Percentiles rank a stretch among this genome's conserved stretches.
Evolutionary conservation across 2,329 filamentous ascomycete species (phyloP).

Genomic region (Penicillium sp.): DNA sequence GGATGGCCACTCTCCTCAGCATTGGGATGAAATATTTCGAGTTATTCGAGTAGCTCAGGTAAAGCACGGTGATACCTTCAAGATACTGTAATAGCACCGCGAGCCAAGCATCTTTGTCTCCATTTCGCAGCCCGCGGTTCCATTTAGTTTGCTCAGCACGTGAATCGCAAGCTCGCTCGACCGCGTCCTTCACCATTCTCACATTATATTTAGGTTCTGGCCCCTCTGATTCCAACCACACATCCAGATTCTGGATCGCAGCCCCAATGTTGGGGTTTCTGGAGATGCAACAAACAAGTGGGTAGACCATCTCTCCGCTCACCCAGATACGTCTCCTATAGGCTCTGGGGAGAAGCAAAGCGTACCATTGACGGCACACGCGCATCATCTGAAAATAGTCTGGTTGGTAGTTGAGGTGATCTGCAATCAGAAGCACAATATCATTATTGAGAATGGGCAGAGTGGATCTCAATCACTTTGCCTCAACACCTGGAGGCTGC

Average conservation of each 20-base stretch:
- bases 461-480: background rate
- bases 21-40: background rate
- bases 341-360: background rate
- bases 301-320: background rate
- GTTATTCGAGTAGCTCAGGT: accelerated
- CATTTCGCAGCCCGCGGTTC: background rate
- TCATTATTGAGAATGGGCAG: background rate
- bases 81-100: constrained; percentile 1
- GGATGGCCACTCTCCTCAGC: background rate
- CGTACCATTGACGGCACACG: constrained; percentile 6
- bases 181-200: background rate
- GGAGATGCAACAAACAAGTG: background rate
- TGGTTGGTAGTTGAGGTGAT: background rate
- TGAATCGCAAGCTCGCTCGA: background rate
- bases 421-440: background rate
- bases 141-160: background rate
- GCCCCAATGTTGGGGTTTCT: background rate
- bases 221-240: background rate
- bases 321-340: background rate
- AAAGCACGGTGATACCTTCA: background rate
- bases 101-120: constrained; percentile 4
- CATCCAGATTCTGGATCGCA: background rate
- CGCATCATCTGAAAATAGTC: background rate
- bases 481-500: too few species aligned
- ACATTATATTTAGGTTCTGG: background rate